Evolutionary conservation across 2,329 filamentous ascomycete genomes (phyloP), one percentile per base, ranked within the genome.

Genomic region (Arthrobotrys iridis): DNA sequence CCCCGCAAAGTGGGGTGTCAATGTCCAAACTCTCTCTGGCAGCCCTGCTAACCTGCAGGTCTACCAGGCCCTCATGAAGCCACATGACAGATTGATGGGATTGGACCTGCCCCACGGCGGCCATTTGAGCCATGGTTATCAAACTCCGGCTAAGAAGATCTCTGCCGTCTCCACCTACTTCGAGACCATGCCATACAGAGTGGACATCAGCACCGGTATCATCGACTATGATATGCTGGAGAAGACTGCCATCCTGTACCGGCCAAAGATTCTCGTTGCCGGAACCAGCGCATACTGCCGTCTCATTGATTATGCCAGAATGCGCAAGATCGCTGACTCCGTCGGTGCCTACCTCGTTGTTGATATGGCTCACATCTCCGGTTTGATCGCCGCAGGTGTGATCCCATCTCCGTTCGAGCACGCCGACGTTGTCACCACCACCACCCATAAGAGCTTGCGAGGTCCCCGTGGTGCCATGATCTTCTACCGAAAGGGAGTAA

Each of bases 381-480:
- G 95, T 81, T 89, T 99, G 55, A 91, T 99, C 78, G 93, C 95
- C 58, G 93, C 93, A 76, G 91, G 90, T 80, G 95, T 97, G 79
- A 95, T 98, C 82, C 93, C 93, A 77, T 93, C 92, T 55, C 95
- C 95, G 46, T 99, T 99, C 86, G 86, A 89, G 77, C 86, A 96
- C 83, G 94, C 95, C 79, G 95, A 99, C 82, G 91, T 99, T 70
- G 95, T 99, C 80, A 99, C 95, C 77, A 99, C 95, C 77, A 99
- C 95, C 77, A 99, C 95, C 50, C 95, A 99, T 89, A 99, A 99
- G 88, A 97, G 93, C 66, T 91, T 99, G 79, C 93, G 95, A 84
- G 95, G 95, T 74, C 95, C 95, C 74, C 93, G 95, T 83, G 95
- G 95, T 81, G 95, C 95, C 82, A 99, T 99, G 95, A 99, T 99